Evolutionary conservation across 148 eudicot species (phyloP).

Genomic region (Rhododendron vialii): DNA sequence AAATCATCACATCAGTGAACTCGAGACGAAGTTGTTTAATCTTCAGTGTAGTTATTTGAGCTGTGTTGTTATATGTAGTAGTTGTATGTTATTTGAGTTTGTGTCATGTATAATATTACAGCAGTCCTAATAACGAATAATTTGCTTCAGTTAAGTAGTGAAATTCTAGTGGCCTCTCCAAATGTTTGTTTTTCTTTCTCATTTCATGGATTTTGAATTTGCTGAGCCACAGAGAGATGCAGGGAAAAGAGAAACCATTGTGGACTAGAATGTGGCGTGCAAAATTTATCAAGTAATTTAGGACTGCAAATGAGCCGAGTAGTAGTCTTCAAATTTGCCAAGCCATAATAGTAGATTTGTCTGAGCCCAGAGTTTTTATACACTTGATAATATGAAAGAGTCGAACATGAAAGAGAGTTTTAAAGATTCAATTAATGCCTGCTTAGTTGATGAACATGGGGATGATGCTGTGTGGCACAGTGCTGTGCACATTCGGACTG

Average conservation of each 20-base stretch:
- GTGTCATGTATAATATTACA: neutral
- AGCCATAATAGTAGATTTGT: neutral
- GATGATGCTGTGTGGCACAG: too few relatives aligned
- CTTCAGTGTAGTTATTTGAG: conserved; percentile 8
- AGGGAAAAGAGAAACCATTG: neutral
- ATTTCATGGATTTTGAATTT: neutral
- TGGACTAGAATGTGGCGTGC: neutral
- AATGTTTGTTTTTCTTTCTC: neutral
- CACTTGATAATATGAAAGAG: too few relatives aligned
- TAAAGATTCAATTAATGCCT: too few relatives aligned
- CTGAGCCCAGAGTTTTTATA: neutral
- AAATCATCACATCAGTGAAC: neutral
- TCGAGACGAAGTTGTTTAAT: neutral
- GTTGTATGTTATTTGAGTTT: neutral
- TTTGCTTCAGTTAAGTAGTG: neutral
- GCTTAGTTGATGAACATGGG: too few relatives aligned
- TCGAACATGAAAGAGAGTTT: neutral
- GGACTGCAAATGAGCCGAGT: neutral
- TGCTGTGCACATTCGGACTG: too few relatives aligned
- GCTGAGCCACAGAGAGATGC: neutral
- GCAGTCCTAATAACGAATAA: neutral
- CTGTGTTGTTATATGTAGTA: neutral
- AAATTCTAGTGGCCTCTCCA: neutral
- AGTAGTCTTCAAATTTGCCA: neutral
- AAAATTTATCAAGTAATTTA: neutral